phyloP scores from a whole-genome alignment of 768 basidiomycete genomes.

The Multifurca ochricompacta region DNA sequence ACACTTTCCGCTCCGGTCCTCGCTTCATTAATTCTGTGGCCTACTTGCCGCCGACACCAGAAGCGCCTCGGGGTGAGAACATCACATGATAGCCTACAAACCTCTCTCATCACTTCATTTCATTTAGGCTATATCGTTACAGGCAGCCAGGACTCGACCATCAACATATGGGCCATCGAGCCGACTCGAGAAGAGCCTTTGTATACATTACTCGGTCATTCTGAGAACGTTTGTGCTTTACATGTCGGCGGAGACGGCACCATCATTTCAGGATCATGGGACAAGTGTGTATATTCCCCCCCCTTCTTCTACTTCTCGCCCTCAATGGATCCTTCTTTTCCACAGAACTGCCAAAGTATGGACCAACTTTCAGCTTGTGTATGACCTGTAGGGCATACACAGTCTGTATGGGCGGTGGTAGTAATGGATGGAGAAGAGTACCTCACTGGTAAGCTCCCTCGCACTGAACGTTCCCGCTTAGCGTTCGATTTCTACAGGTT shows the following conservation, averaged over 20 bases:
- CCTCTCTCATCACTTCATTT: conserved; percentile 17
- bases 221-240: conserved; percentile 83
- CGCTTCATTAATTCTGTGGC: conserved; percentile 78
- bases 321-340: background rate
- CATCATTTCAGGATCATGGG: conserved; percentile 95
- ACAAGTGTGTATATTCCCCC: conserved; percentile 52
- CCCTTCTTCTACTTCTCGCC: background rate
- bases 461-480: background rate
- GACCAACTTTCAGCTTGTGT: conserved; percentile 64
- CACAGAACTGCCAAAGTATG: conserved; percentile 89
- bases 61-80: conserved; percentile 59
- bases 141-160: conserved; percentile 82
- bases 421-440: conserved; percentile 68
- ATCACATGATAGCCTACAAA: background rate
- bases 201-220: conserved; percentile 81
- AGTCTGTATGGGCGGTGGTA: conserved; percentile 91
- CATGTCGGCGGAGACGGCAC: conserved; percentile 60
- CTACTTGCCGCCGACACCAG: conserved; percentile 50
- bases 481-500: conserved; percentile 40
- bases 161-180: conserved; percentile 74
- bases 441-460: conserved; percentile 58
- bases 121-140: conserved; percentile 62
- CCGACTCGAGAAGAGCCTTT: conserved; percentile 60
- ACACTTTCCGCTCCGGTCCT: conserved; percentile 54
- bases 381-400: conserved; percentile 81